Conservation (phyloP, 768 basidiomycete species). For the Pulveroboletus sp. region DNA sequence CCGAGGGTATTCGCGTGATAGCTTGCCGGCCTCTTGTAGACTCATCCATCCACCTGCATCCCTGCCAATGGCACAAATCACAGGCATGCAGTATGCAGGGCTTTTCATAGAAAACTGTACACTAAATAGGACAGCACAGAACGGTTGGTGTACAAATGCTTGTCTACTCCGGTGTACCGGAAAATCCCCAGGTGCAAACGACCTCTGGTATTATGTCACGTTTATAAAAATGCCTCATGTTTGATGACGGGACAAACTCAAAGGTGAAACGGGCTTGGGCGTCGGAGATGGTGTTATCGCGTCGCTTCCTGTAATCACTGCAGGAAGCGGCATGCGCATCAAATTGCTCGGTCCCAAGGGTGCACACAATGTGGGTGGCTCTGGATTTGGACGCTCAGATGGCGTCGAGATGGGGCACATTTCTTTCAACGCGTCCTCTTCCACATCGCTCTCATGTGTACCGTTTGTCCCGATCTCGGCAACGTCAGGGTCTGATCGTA, state of each 20-base stretch:
- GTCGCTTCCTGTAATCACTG: conserved; percentile 42
- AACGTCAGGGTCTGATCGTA: not conserved
- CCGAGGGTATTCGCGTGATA: no score
- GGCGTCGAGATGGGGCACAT: conserved; percentile 44
- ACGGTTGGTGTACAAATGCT: no score
- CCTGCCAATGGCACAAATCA: no score
- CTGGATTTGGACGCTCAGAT: conserved; percentile 52
- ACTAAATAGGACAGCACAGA: no score
- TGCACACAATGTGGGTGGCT: conserved; percentile 52
- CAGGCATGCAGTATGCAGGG: no score
- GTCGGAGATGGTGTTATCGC: conserved; percentile 47
- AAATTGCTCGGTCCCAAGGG: conserved; percentile 38
- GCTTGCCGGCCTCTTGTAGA: no score
- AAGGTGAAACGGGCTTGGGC: conserved; percentile 19
- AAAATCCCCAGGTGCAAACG: not conserved
- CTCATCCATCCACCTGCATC: no score
- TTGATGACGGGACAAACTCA: conserved; percentile 3
- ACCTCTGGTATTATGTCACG: not conserved
- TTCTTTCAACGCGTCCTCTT: conserved; percentile 10
- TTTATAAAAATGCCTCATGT: conserved; percentile 1
- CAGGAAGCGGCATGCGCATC: conserved; percentile 34
- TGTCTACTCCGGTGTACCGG: no score
- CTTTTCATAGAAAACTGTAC: no score
- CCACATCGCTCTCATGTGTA: not conserved
- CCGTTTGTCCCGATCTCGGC: not conserved